Base-by-base conservation (phyloP, 208 protist genomes). In the Wallacemonas sp. region DNA sequence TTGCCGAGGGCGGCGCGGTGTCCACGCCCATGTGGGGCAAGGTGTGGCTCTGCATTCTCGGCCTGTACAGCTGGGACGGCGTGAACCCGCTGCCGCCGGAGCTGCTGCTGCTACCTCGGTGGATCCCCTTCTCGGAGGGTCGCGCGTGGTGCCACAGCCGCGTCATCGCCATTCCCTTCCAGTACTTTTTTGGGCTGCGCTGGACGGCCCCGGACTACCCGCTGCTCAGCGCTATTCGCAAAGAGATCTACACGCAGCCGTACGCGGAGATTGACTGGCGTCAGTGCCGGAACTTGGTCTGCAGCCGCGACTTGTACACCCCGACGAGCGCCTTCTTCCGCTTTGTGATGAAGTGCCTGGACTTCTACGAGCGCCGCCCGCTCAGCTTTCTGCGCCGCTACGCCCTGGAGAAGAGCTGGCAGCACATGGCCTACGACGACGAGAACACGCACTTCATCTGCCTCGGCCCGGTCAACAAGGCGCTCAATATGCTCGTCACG, bases 1-100 rank as follows among this genome's bases (percentile, higher is more conserved):
- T 66, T 22, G 65, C 61, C 3, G 74, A 94, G 32, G 93, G 88
- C 64, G 96, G 97, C 26, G 93, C 84, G 10, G 52, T 89, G 32
- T 89, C 78, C 42, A 98, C 96, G 20, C 96, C 97, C 23, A 95
- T 94, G 62, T 99, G 98, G 98, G 98, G 97, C 25, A 99, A 99
- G 74, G 93, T 98, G 22, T 99, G 97, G 94, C 79, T 99, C 32
- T 82, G 84, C 50, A 79, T 93, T 44, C 73, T 98, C 5, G 89
- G 89, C 63, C 61, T 98, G 14, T 98, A 94, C 78, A 76, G 81
- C 41, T 99, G 94, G 91, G 86, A 98, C 5, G 97, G 97, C 26
- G 69, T 98, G n/a, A 86, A 96, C 70, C 89, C 96, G 18, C 70
- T 99, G 20, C 86, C 93, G 29, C 96, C 96, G 33, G 97, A 99